Conservation (phyloP, 169 alveolate genomes). For the Plasmodium gaboni region DNA sequence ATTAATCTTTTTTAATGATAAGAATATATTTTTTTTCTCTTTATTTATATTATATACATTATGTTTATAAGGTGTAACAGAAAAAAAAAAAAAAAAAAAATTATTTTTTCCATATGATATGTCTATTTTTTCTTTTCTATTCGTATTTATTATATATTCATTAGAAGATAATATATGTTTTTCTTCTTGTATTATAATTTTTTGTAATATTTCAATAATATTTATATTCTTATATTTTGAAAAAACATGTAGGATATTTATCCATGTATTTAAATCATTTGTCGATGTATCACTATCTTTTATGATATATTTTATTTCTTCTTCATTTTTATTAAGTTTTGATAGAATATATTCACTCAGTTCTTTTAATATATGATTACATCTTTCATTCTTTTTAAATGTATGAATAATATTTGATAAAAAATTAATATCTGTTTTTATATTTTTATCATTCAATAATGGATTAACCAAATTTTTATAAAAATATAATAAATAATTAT, state of each 20-base stretch:
- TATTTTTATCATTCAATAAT: constrained; percentile 11
- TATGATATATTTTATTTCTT: not conserved
- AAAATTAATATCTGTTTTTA: not conserved
- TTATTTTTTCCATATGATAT: too few relatives aligned
- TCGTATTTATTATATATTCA: not conserved
- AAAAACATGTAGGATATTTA: constrained; percentile 34
- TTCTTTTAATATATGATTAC: constrained; percentile 21
- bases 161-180: not conserved
- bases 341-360: constrained; percentile 7
- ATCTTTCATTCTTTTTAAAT: constrained; percentile 32
- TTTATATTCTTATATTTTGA: constrained; percentile 36
- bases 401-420: constrained; percentile 55
- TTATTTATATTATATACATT: not conserved
- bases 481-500: constrained; percentile 7
- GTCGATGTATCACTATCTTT: not conserved
- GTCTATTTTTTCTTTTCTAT: not conserved
- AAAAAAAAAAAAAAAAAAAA: too few relatives aligned
- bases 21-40: constrained; percentile 1
- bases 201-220: constrained; percentile 32
- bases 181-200: not conserved
- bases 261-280: constrained; percentile 36
- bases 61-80: not conserved
- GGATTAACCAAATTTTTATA: constrained; percentile 30
- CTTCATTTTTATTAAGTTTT: not conserved
- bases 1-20: not conserved